Base-by-base conservation (phyloP, 2,329 filamentous ascomycete species). In the Ophiostoma perfectum region DNA sequence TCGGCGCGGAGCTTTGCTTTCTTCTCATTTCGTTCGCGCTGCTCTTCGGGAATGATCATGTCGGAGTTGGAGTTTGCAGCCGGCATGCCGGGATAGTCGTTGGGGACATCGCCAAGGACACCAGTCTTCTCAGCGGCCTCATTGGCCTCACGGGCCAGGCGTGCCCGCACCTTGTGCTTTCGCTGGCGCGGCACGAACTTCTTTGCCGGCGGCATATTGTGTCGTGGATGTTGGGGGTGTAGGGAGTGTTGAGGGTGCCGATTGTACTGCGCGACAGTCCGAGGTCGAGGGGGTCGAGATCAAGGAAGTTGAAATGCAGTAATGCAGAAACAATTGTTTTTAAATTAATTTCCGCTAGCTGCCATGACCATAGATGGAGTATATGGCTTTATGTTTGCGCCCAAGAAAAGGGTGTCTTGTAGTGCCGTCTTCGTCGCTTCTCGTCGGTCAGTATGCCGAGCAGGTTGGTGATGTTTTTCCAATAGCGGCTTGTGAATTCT, bases 111-210 rank as follows among this genome's bases (percentile, higher is more conserved):
- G 12, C 42, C 38, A 38, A 55, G 11, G 42, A 39, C 16, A 14
- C 45, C 62, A 47, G 49, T 42, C 18, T 42, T 81, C 71, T 78
- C 76, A 64, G 80, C 76, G 49, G 42, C 74, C 77, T 70, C 66
- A 9, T 62, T 64, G 58, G 80, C 78, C 70, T 83, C 78, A 64
- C 79, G 76, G 2, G 66, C 69, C 73, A 86, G 80, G 55, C 89
- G 86, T 42, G 89, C 90, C 27, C 90, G 81, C 49, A 87, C 87
- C 74, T 86, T 89, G 76, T 89, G 87, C 78, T 90, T 90, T 70
- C 88, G 81, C 79, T 88, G 85, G 39, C 87, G 81, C 49, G 87
- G 86, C 1, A 88, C 84, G 71, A 87, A 89, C 74, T 84, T 79
- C 14, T 72, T 72, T 8, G 44, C 38, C 9, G 67, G 52, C 7